Evolutionary conservation across 106 monocot genomes (phyloP).

Genomic region (Allium sativum): DNA sequence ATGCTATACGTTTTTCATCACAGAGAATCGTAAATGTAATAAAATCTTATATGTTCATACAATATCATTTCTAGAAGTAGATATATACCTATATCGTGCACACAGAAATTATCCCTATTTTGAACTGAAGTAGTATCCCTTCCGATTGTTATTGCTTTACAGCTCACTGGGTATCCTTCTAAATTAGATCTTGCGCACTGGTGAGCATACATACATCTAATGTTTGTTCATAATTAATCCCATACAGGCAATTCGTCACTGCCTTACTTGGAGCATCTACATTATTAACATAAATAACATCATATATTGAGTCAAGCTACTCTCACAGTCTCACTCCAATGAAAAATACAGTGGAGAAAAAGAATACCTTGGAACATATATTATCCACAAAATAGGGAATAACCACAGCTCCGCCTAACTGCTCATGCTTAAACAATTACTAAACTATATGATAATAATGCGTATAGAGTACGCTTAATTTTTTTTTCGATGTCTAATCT

Average conservation of each 20-base stretch:
- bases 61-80: no score
- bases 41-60: background rate
- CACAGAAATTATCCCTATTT: constrained; percentile 23
- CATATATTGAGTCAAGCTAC: no score
- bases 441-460: background rate
- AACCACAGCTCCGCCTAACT: no score
- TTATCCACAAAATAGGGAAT: no score
- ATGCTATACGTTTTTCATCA: no score
- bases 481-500: constrained; percentile 85
- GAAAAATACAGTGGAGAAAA: no score
- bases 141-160: constrained; percentile 1
- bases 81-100: constrained; percentile 31
- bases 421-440: no score
- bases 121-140: constrained; percentile 13
- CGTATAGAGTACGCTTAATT: constrained; percentile 46
- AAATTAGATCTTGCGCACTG: constrained; percentile 9
- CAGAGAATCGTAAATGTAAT: background rate
- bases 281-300: no score
- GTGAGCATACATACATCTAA: background rate
- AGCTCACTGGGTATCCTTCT: constrained; percentile 6
- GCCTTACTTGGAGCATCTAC: no score
- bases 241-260: no score
- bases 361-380: no score
- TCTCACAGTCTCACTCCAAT: no score
- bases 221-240: background rate